A percentile compares a stretch with the other conserved stretches of the same genome.
These are phyloP conservation scores for Scheffersomyces parashehatae DNA, from an alignment of 1,139 yeast species.

Conservation along the genomic window DNA sequence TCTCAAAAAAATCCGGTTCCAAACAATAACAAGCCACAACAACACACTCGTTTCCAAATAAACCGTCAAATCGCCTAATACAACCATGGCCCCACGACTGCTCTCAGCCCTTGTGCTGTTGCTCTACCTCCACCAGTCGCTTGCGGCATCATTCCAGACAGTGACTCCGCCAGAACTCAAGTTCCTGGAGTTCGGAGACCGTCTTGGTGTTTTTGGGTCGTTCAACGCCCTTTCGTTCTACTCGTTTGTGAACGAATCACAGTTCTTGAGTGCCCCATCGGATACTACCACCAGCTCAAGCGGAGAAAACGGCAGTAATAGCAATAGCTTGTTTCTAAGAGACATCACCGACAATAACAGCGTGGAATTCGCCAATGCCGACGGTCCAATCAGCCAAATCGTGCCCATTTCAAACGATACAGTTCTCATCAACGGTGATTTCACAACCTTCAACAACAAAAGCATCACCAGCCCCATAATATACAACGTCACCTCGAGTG, in stretches of 20 bases:
- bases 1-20: no score
- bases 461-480: slow-evolving; percentile 53
- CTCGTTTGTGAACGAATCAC: slow-evolving; percentile 50
- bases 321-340: slow-evolving; percentile 30
- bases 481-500: slow-evolving; percentile 49
- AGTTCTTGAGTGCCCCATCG: slow-evolving; percentile 20
- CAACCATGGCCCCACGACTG: no score
- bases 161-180: slow-evolving; percentile 32
- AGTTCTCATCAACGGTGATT: slow-evolving; percentile 49
- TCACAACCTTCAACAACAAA: slow-evolving; percentile 33
- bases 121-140: background rate
- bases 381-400: slow-evolving; percentile 35
- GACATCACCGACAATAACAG: slow-evolving; percentile 30
- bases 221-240: slow-evolving; percentile 64
- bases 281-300: slow-evolving; percentile 10
- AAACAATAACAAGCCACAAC: no score
- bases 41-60: no score
- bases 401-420: slow-evolving; percentile 26
- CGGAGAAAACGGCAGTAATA: slow-evolving; percentile 11
- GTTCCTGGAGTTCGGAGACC: slow-evolving; percentile 34
- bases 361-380: slow-evolving; percentile 28
- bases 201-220: slow-evolving; percentile 64
- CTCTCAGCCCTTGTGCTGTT: background rate
- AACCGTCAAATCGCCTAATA: no score
- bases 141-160: slow-evolving; percentile 8